Evolutionary conservation across 192 early-diverging fungal genomes (phyloP), one percentile per base, ranked within the genome.

Genomic region (Radiomyces spectabilis): DNA sequence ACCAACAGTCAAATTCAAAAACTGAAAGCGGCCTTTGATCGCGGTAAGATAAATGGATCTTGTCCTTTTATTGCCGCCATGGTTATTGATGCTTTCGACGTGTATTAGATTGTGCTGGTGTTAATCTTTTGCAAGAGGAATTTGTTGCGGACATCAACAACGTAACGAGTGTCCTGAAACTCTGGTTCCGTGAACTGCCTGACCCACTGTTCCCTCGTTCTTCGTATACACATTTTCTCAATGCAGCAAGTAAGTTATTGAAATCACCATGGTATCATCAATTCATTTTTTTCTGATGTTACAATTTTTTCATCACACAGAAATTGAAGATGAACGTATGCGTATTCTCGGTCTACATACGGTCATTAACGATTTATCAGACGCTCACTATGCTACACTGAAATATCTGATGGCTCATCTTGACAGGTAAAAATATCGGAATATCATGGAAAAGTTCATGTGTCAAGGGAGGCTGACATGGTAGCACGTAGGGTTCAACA

Each of bases 131-230:
- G 5, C 59, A 65, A 32, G 81, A 79, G 38, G 77, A 83, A 18
- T 68, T 77, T 29, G 68, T 72, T 19, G 52, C 65, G 2, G 93
- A 97, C 57, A 82, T 99, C 32, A 88, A 93, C 65, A 86, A 82
- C 51, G 72, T 95, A 6, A 70, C 92, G 19, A 82, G 91, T 43
- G 84, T 89, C 22, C 67, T 99, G 2, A 99, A 99, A 64, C 74
- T 94, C 42, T 99, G 88, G 79, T 88, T 99, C 65, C 78, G 96
- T 26, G 93, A 97, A 65, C 66, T 99, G n/a, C 90, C 93, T 4
- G 91, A 93, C 35, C 86, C 91, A 1, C 68, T 97, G 0, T 74
- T 99, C 51, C 88, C 93, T 40, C 64, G 66, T 39, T 37, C 51
- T 16, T 66, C 78, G 55, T 93, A 88, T 61, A 65, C 75, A 12